Conservation (phyloP, 140 eudicot genomes). For the Anethum foeniculum region DNA sequence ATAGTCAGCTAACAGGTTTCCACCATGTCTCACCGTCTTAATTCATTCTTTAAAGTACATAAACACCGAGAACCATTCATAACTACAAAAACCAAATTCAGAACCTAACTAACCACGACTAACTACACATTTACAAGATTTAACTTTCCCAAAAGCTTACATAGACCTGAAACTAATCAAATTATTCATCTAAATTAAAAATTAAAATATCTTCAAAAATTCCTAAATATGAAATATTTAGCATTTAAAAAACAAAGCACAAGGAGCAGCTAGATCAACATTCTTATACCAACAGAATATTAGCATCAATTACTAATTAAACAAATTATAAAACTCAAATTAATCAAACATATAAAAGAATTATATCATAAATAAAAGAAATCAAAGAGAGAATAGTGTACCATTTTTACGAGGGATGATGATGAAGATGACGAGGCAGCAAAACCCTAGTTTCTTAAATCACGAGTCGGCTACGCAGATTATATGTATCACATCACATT, state of each 20-base stretch:
- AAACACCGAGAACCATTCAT: background rate
- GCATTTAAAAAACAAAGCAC: background rate
- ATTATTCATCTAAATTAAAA: background rate
- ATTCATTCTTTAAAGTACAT: background rate
- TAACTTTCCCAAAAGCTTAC: background rate
- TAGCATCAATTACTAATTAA: background rate
- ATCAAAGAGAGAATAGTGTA: background rate
- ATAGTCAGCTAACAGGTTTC: background rate
- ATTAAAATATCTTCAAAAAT: background rate
- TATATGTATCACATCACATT: background rate
- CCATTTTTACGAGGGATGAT: background rate
- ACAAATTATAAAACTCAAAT: background rate
- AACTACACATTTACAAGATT: background rate
- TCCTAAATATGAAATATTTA: background rate
- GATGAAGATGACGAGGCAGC: background rate
- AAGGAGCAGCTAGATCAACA: background rate
- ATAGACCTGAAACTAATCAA: background rate
- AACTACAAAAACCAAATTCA: background rate
- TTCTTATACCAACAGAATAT: background rate
- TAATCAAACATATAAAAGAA: background rate
- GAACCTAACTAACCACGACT: background rate
- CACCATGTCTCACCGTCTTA: background rate
- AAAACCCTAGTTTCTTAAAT: conserved; percentile 1
- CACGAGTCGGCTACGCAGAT: background rate
- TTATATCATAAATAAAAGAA: too few relatives aligned